Conservation (phyloP, 306 rosid species). For the Castanea crenata region DNA sequence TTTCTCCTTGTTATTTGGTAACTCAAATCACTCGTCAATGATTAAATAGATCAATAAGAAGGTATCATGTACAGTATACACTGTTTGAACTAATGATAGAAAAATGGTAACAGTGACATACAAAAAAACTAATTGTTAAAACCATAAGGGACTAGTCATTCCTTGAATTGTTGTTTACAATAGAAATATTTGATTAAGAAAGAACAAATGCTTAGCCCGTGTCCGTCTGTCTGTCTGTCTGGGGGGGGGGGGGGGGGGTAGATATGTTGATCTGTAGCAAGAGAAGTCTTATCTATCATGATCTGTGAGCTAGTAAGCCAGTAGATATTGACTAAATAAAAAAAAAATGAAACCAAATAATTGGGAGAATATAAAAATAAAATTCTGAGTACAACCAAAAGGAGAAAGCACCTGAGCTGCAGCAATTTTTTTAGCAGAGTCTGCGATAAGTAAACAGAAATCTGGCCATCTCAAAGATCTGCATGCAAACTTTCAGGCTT, state of each 20-base stretch:
- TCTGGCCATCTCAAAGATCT: slow-evolving; percentile 48
- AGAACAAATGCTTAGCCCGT: not conserved
- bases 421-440: not conserved
- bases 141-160: not conserved
- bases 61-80: not conserved
- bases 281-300: not conserved
- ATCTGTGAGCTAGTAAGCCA: not conserved
- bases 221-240: not conserved
- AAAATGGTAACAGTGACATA: not conserved
- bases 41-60: too few relatives aligned
- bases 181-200: not conserved
- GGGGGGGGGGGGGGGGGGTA: not conserved
- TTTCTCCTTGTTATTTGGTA: too few relatives aligned
- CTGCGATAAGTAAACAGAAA: slow-evolving; percentile 2
- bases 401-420: slow-evolving; percentile 16
- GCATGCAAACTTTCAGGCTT: slow-evolving; percentile 78
- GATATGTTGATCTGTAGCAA: not conserved
- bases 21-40: too few relatives aligned
- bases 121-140: not conserved
- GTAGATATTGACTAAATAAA: not conserved
- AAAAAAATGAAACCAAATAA: not conserved
- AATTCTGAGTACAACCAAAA: slow-evolving; percentile 1
- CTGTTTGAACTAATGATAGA: not conserved
- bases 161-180: not conserved
- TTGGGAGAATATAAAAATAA: slow-evolving; percentile 3